These are phyloP conservation scores for Austroboletus novae-zelandiae DNA, from an alignment of 1,284 basidiomycete species.

Conservation along the genomic window DNA sequence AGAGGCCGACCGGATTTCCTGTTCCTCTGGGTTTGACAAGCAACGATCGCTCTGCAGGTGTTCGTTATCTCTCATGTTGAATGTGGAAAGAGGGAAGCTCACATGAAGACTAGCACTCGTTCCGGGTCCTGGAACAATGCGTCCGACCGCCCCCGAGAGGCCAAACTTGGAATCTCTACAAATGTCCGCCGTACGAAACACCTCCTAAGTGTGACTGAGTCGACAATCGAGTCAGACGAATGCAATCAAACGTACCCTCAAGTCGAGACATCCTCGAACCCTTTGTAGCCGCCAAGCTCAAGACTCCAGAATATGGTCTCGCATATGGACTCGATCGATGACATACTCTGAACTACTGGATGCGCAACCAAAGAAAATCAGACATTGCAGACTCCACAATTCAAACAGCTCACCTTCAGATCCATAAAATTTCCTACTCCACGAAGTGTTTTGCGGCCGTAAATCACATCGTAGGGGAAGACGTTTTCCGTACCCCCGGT, in stretches of 20 bases:
- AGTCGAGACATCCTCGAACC: not conserved
- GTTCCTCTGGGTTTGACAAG: not conserved
- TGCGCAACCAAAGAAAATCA: not conserved
- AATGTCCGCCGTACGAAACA: not conserved
- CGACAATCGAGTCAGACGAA: no score
- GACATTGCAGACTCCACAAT: not conserved
- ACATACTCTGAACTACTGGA: not conserved
- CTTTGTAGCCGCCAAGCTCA: conserved; percentile 1
- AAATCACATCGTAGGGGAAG: no score
- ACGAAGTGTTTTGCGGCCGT: not conserved
- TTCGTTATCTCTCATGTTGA: not conserved
- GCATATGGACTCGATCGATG: conserved; percentile 4
- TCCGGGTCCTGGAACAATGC: not conserved
- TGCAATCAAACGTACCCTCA: conserved; percentile 1
- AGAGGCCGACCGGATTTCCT: not conserved
- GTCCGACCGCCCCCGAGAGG: not conserved
- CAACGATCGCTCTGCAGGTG: not conserved
- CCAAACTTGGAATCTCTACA: not conserved
- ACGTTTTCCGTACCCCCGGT: not conserved
- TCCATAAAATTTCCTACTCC: conserved; percentile 1
- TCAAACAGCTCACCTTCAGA: not conserved
- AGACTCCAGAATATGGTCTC: not conserved
- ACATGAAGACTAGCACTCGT: not conserved
- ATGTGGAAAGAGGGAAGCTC: not conserved
- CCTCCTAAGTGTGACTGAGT: not conserved